Conservation (phyloP, 768 basidiomycete species). For the Leccinum uliginosum region DNA sequence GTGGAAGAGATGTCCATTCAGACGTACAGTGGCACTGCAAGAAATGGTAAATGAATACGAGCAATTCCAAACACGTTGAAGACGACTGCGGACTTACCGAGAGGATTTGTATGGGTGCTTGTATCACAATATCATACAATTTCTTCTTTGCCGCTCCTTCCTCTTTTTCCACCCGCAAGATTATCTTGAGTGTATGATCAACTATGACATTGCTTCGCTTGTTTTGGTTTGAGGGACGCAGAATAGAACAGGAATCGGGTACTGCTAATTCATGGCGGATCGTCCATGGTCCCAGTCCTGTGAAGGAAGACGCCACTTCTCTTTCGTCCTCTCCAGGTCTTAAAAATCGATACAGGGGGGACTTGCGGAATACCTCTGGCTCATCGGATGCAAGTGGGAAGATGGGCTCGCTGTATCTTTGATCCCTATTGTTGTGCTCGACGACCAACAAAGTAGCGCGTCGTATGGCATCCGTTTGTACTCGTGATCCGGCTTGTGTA, state of each 20-base stretch:
- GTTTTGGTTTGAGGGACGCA: slow-evolving; percentile 72
- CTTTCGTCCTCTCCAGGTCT: slow-evolving; percentile 47
- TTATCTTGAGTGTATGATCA: slow-evolving; percentile 73
- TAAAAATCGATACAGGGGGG: slow-evolving; percentile 58
- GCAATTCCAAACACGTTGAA: not conserved
- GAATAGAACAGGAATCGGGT: slow-evolving; percentile 54
- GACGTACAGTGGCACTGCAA: slow-evolving; percentile 75
- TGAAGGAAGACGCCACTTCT: slow-evolving; percentile 53
- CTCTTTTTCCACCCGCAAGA: slow-evolving; percentile 82
- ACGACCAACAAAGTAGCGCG: slow-evolving; percentile 62
- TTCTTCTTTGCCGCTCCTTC: slow-evolving; percentile 67
- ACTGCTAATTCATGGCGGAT: slow-evolving; percentile 67
- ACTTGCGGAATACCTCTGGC: slow-evolving; percentile 54
- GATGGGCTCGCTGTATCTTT: slow-evolving; percentile 54
- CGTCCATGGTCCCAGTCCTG: slow-evolving; percentile 87
- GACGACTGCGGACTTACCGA: slow-evolving; percentile 55
- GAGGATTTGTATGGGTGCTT: slow-evolving; percentile 81
- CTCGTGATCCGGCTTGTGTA: slow-evolving; percentile 62
- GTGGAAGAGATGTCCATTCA: slow-evolving; percentile 74
- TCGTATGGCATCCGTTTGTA: slow-evolving; percentile 61
- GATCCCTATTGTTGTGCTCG: slow-evolving; percentile 37
- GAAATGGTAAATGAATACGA: not conserved
- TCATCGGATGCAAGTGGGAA: slow-evolving; percentile 77
- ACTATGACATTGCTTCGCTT: slow-evolving; percentile 63
- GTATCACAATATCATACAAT: slow-evolving; percentile 82